Evolutionary conservation across 2,329 filamentous ascomycete species (phyloP), one percentile per base, ranked within the genome.

Genomic region (Phialemoniopsis sp.): DNA sequence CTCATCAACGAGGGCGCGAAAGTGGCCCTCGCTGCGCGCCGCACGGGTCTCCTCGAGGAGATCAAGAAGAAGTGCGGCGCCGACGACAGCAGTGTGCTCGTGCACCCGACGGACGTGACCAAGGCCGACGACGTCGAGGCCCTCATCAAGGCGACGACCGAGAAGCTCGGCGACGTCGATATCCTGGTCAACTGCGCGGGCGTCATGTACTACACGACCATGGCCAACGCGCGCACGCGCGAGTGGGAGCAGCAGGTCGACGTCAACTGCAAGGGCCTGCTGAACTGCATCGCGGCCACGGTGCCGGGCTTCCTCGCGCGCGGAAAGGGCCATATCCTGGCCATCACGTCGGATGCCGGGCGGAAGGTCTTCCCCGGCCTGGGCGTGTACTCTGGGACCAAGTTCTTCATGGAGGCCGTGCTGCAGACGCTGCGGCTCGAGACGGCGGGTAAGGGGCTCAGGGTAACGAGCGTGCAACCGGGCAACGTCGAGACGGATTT

Each of bases 161-260:
- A 76, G 34, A 67, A 81, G 49, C 78, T 90, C 1, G 87, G 86
- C 0, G 77, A 82, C 0, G 70, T 90, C 33, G 87, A 91, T 56
- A 86, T 90, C 37, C 73, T 91, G n/a, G 78, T 91, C 36, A 80
- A 80, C 31, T 88, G 85, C 53, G 87, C 87, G 0, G 87, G 87
- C 29, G 87, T 91, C 56, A 91, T 91, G 87, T 91, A 91, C 66
- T 91, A 82, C 63, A 90, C 87, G 39, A 82, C 90, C 80, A 90
- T 91, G 87, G 78, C 82, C 41, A 90, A 89, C 56, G 74, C 68
- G 13, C 75, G 85, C 46, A 76, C 70, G 0, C 83, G 87, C 5
- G 82, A 91, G 52, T 91, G 87, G 87, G 81, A 89, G 46, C 82
- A 78, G 42, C 90, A 86, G 0, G 85, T 91, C 32, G 87, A 90